Base-by-base conservation (phyloP, 805 yeast species). In the Dipodascus albidus region DNA sequence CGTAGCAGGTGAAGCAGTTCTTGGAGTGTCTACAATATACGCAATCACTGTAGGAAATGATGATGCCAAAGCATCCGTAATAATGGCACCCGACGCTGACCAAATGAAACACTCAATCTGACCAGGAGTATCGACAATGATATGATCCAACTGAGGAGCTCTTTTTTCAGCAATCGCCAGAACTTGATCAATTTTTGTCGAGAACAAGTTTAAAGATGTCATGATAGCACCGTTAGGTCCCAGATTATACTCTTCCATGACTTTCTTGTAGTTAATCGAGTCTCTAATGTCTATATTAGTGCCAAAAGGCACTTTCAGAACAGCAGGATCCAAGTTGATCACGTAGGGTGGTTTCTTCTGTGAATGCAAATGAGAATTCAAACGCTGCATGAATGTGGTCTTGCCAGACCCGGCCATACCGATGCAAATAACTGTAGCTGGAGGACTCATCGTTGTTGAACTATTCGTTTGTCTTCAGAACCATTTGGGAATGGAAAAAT, bases 151-250 rank as follows among this genome's bases (percentile, higher is more conserved):
- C 52, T 71, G 67, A 17, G 58, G 60, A 1, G 82, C 71, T 60
- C 91, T 80, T 64, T 89, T 88, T 63, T 89, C 96, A 20, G 91
- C 85, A 41, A 93, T 73, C 41, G 79, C 77, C 50, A 93, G 82
- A 2, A 93, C 97, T 70, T 93, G 99, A 67, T 93, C 99, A 54
- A 93, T 88, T 69, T 93, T 93, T 14, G 99, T 93, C 50, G 96
- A 75, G 65, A 93, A 93, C 51, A 93, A 72, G 65, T 93, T 93
- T 57, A 93, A 74, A 20, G 96, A 87, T 0, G 99, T 93, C 58
- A 95, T 96, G 65, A 93, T 93, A 1, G 98, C 98, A 54, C 99
- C 99, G 65, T 93, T 93, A 14, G 99, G 99, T 0, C 99, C 99
- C 54, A 93, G 69, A 55, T 87, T 85, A 66, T 91, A 72, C 65